Conservation (phyloP, 768 basidiomycete genomes). For the Boletales sp. region DNA sequence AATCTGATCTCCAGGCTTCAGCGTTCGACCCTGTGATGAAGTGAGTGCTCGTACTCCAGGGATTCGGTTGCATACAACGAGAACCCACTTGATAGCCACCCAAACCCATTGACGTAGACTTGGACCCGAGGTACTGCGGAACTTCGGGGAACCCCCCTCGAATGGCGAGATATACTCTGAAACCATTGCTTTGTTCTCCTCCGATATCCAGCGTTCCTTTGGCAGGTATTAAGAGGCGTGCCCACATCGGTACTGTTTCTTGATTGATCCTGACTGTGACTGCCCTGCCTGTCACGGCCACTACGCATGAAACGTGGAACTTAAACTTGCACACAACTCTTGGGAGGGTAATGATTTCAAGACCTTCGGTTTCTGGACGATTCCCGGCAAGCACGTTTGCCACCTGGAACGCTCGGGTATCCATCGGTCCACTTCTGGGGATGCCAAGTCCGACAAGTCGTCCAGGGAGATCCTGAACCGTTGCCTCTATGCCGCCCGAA, state of each 20-base stretch:
- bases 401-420: constrained; percentile 48
- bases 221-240: constrained; percentile 41
- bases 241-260: constrained; percentile 43
- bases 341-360: constrained; percentile 52
- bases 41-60: constrained; percentile 4
- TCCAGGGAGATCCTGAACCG: constrained; percentile 57
- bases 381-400: constrained; percentile 64
- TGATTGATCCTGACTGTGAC: constrained; percentile 43
- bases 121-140: constrained; percentile 56
- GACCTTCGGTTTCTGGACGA: constrained; percentile 41
- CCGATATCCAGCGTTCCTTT: constrained; percentile 42
- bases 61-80: not conserved
- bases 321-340: constrained; percentile 41
- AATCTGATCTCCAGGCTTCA: constrained; percentile 50
- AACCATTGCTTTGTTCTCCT: constrained; percentile 34
- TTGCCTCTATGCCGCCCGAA: constrained; percentile 52
- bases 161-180: constrained; percentile 54
- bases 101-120: constrained; percentile 60
- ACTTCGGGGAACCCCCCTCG: constrained; percentile 59
- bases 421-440: constrained; percentile 65
- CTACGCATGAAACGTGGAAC: constrained; percentile 47
- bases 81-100: constrained; percentile 54
- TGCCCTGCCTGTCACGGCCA: constrained; percentile 55
- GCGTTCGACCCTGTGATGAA: constrained; percentile 43
- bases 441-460: constrained; percentile 53